Conservation (phyloP, 805 yeast species). For the Monosporozyma yasuniensis region DNA sequence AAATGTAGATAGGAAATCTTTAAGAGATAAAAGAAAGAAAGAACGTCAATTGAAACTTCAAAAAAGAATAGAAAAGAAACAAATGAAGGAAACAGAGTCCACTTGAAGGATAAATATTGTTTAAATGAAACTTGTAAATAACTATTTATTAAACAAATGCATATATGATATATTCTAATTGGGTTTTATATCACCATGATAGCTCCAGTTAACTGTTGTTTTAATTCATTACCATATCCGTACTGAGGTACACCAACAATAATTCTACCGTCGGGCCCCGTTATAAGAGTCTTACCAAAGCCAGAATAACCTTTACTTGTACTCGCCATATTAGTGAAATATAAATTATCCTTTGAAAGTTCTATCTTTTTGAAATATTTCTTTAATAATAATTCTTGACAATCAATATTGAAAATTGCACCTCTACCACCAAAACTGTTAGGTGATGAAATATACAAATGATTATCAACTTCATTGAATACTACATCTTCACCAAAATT, state of each 20-base stretch:
- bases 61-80: conserved; percentile 19
- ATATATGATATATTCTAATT: background rate
- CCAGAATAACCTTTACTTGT: conserved; percentile 32
- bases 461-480: conserved; percentile 9
- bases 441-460: conserved; percentile 36
- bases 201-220: conserved; percentile 28
- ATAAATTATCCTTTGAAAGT: background rate
- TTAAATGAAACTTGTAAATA: conserved; percentile 1
- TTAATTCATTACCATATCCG: conserved; percentile 28
- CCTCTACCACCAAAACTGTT: conserved; percentile 32
- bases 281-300: conserved; percentile 36
- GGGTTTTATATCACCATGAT: conserved; percentile 4
- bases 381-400: conserved; percentile 13
- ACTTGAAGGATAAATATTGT: background rate
- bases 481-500: conserved; percentile 29
- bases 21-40: conserved; percentile 28
- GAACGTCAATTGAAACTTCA: conserved; percentile 31
- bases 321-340: background rate
- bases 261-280: conserved; percentile 19
- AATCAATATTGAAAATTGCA: conserved; percentile 36
- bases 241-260: conserved; percentile 34
- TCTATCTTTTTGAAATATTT: background rate
- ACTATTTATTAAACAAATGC: background rate
- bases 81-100: background rate
- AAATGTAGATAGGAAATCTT: conserved; percentile 23